These are phyloP conservation scores for Hyaloscypha bicolor DNA, from an alignment of 495 filamentous ascomycete genomes.

Conservation along the genomic window DNA sequence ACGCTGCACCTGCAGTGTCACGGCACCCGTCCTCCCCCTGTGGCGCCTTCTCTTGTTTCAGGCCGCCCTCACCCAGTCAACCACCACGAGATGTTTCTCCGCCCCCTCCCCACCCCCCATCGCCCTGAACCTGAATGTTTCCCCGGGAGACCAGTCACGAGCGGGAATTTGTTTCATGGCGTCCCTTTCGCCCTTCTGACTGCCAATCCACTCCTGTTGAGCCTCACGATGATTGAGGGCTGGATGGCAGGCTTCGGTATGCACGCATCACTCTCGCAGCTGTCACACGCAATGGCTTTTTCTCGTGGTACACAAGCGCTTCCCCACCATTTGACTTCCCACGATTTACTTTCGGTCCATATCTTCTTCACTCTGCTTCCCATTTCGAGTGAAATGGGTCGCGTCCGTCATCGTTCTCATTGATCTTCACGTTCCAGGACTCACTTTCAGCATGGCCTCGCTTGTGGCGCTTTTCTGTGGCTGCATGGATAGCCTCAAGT, in stretches of 20 bases:
- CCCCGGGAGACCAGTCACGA: background rate
- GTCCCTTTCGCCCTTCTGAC: background rate
- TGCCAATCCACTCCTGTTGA: background rate
- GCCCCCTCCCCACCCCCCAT: background rate
- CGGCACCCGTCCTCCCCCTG: background rate
- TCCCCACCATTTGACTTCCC: background rate
- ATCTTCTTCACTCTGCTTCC: background rate
- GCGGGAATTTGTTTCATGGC: background rate
- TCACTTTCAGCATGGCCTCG: constrained; percentile 15
- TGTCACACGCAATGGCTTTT: background rate
- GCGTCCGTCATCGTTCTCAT: background rate
- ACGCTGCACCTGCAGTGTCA: background rate
- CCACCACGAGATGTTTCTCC: background rate
- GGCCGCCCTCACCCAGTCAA: background rate
- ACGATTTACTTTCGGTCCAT: background rate
- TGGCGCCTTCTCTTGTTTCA: background rate
- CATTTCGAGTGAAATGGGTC: background rate
- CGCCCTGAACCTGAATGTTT: background rate
- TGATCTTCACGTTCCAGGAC: background rate
- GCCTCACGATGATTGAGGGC: background rate
- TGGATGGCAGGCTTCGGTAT: background rate
- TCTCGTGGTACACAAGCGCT: background rate
- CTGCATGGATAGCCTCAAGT: constrained; percentile 24
- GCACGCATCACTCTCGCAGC: background rate
- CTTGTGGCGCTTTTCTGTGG: constrained; percentile 15